Conservation (phyloP, 495 filamentous ascomycete genomes). For the Xylaria intraflava region DNA sequence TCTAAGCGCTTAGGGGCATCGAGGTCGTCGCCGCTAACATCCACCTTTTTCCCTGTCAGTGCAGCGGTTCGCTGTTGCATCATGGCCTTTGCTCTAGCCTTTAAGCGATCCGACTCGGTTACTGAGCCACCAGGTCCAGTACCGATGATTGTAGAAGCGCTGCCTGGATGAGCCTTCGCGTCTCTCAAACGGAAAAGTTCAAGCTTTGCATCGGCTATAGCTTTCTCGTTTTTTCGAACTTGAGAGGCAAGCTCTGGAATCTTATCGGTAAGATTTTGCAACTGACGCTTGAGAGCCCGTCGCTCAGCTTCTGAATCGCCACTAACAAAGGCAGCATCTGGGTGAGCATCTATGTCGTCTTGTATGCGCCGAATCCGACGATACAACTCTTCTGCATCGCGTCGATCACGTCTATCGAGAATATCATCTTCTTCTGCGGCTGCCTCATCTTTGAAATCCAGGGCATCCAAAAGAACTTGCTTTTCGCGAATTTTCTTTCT, state of each 20-base stretch:
- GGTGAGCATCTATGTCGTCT: constrained; percentile 92
- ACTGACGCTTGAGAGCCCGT: constrained; percentile 74
- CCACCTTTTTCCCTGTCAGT: constrained; percentile 72
- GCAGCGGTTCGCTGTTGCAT: constrained; percentile 97
- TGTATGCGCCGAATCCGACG: constrained; percentile 87
- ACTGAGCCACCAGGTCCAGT: constrained; percentile 88
- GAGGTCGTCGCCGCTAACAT: constrained; percentile 57
- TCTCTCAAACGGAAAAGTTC: constrained; percentile 91
- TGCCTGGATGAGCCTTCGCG: constrained; percentile 82
- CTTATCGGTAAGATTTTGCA: constrained; percentile 81
- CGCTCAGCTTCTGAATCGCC: constrained; percentile 83
- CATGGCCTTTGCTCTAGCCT: constrained; percentile 91
- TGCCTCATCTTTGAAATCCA: constrained; percentile 94
- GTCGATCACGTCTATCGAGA: constrained; percentile 81
- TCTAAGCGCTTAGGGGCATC: constrained; percentile 78
- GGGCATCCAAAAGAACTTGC: constrained; percentile 91
- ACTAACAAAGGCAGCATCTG: constrained; percentile 64
- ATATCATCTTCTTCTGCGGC: constrained; percentile 84
- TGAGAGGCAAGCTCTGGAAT: constrained; percentile 88
- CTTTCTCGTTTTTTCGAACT: constrained; percentile 82
- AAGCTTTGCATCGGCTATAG: constrained; percentile 86
- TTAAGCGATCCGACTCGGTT: constrained; percentile 90
- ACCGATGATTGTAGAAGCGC: constrained; percentile 77
- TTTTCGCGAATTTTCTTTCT: constrained; percentile 92
- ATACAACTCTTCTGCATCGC: constrained; percentile 91